Conservation (phyloP, 768 basidiomycete genomes). For the Suillus clintonianus region DNA sequence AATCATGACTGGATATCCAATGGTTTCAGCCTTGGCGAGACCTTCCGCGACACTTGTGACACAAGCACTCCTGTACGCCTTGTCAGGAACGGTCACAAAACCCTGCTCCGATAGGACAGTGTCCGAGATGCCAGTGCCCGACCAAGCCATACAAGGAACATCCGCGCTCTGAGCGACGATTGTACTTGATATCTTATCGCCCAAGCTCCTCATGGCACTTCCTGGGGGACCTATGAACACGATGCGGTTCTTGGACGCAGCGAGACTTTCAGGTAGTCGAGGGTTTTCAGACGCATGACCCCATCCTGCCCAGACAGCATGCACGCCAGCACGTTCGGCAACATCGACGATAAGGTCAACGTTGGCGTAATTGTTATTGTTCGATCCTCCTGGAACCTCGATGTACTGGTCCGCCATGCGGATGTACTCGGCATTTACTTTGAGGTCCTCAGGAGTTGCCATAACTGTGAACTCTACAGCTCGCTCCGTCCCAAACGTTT, state of each 20-base stretch:
- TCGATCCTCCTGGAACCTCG: conserved; percentile 96
- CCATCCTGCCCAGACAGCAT: conserved; percentile 99
- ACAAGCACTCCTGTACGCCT: conserved; percentile 86
- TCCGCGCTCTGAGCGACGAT: conserved; percentile 97
- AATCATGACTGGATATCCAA: conserved; percentile 99
- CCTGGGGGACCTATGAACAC: conserved; percentile 99
- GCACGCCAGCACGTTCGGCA: conserved; percentile 95
- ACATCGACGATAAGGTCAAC: conserved; percentile 99
- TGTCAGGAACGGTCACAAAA: conserved; percentile 92
- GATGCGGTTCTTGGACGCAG: conserved; percentile 91
- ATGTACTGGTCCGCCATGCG: conserved; percentile 99
- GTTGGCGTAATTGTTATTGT: conserved; percentile 99
- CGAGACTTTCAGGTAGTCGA: conserved; percentile 89
- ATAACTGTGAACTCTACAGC: conserved; percentile 99
- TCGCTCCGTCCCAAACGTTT: conserved; percentile 95
- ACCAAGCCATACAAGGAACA: conserved; percentile 99
- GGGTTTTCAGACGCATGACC: conserved; percentile 99
- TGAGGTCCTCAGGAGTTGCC: conserved; percentile 98
- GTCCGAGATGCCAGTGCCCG: conserved; percentile 89
- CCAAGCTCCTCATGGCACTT: conserved; percentile 97
- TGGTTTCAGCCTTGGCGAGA: conserved; percentile 75
- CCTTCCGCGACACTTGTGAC: conserved; percentile 89
- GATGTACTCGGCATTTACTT: conserved; percentile 99
- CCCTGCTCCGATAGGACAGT: conserved; percentile 83
- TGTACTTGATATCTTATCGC: conserved; percentile 99